Percentiles rank a stretch among this genome's conserved stretches.
Conservation (phyloP, 2,329 filamentous ascomycete species). For the Claviceps sorghi region DNA sequence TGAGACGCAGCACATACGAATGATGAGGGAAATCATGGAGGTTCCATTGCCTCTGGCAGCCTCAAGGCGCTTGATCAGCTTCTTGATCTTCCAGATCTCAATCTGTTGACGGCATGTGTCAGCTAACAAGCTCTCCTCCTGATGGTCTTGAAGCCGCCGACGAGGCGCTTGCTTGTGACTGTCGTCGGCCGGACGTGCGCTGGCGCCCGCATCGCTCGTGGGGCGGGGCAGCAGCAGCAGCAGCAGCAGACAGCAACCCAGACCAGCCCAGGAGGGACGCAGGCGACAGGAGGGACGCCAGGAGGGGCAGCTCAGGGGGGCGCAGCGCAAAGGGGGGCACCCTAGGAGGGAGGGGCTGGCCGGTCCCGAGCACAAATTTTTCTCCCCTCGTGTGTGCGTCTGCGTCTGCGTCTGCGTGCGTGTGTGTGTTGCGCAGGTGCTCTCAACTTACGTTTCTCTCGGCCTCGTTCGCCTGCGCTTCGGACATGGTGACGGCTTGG, state of each 20-base stretch:
- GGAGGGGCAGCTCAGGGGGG: slow-evolving; percentile 11
- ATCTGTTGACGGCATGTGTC: slow-evolving; percentile 29
- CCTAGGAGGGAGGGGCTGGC: slow-evolving; percentile 1
- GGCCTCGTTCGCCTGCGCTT: slow-evolving; percentile 75
- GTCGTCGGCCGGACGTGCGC: background rate
- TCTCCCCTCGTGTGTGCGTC: background rate
- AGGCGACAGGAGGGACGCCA: background rate
- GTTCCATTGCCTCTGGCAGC: slow-evolving; percentile 96
- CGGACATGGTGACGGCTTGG: slow-evolving; percentile 56
- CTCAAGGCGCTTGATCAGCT: slow-evolving; percentile 97
- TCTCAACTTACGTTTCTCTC: slow-evolving; percentile 70
- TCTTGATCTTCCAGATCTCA: slow-evolving; percentile 96
- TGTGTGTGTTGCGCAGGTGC: background rate
- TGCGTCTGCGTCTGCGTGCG: background rate
- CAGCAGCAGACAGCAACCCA: background rate
- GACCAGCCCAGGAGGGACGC: background rate
- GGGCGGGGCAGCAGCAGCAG: slow-evolving; percentile 15
- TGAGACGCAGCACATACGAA: slow-evolving; percentile 48
- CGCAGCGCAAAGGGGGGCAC: slow-evolving; percentile 6
- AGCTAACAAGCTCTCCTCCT: background rate
- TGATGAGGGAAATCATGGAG: slow-evolving; percentile 98
- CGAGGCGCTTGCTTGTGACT: background rate
- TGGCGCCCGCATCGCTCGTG: slow-evolving; percentile 5
- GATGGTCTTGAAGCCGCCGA: background rate
- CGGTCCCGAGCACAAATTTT: slow-evolving; percentile 9